These are phyloP conservation scores for Larix kaempferi DNA, from an alignment of 75 land plant genomes.

Conservation along the genomic window DNA sequence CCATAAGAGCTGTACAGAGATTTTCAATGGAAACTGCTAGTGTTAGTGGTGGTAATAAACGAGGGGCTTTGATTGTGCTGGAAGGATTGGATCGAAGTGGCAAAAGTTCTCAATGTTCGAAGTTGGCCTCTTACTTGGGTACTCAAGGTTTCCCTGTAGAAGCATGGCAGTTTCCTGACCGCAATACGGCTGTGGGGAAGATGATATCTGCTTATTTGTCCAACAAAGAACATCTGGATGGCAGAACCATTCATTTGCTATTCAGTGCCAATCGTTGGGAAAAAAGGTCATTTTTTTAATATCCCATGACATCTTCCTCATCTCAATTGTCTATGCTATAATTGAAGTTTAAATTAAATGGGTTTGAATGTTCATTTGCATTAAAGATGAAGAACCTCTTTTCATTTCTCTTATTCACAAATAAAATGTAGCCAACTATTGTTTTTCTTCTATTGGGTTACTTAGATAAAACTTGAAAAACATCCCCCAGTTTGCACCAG, in stretches of 20 bases:
- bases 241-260: slow-evolving; percentile 80
- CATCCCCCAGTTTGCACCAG: no score
- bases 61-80: slow-evolving; percentile 57
- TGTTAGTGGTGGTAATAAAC: not conserved
- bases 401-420: no score
- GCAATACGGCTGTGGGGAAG: slow-evolving; percentile 68
- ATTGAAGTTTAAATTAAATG: no score
- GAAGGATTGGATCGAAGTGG: slow-evolving; percentile 94
- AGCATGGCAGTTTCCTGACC: slow-evolving; percentile 91
- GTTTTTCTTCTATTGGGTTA: no score
- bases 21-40: not conserved
- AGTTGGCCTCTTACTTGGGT: slow-evolving; percentile 44
- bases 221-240: slow-evolving; percentile 67
- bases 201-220: slow-evolving; percentile 88
- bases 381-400: no score
- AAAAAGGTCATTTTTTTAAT: slow-evolving; percentile 42
- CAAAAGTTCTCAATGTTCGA: slow-evolving; percentile 68
- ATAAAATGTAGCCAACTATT: no score
- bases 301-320: no score
- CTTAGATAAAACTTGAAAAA: no score
- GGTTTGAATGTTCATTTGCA: no score
- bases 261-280: slow-evolving; percentile 99
- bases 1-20: not conserved
- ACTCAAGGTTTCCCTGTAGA: slow-evolving; percentile 62
- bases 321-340: no score